phyloP scores from a whole-genome alignment of 2,329 filamentous ascomycete species.

The Fusarium sp. region DNA sequence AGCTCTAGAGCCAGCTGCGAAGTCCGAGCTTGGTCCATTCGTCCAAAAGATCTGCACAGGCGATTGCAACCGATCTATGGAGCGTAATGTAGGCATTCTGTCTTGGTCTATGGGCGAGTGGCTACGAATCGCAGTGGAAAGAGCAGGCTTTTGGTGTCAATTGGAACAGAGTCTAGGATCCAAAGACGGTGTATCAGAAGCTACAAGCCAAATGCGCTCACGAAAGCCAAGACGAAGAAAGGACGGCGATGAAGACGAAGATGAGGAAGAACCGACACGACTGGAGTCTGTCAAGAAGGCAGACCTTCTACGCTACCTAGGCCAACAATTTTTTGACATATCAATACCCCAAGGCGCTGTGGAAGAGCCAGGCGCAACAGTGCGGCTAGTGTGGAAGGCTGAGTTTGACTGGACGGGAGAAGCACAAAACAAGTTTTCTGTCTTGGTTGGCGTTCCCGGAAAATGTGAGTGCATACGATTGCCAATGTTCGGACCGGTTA shows the following conservation, averaged over 20 bases:
- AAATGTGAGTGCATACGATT: slow-evolving; percentile 69
- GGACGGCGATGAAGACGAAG: slow-evolving; percentile 43
- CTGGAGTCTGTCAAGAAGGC: slow-evolving; percentile 45
- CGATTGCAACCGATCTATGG: slow-evolving; percentile 61
- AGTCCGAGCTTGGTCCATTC: slow-evolving; percentile 70
- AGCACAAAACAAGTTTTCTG: slow-evolving; percentile 70
- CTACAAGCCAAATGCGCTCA: slow-evolving; percentile 45
- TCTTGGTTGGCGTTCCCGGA: slow-evolving; percentile 70
- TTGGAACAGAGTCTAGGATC: slow-evolving; percentile 64
- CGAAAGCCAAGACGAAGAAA: slow-evolving; percentile 45
- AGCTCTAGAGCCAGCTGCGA: slow-evolving; percentile 70
- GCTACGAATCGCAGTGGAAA: slow-evolving; percentile 71
- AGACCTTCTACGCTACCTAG: slow-evolving; percentile 69
- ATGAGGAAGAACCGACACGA: slow-evolving; percentile 22
- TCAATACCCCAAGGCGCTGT: slow-evolving; percentile 54
- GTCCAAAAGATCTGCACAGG: slow-evolving; percentile 60
- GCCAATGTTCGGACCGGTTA: slow-evolving; percentile 4
- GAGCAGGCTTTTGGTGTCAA: slow-evolving; percentile 74
- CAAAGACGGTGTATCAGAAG: slow-evolving; percentile 49
- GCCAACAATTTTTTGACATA: slow-evolving; percentile 65
- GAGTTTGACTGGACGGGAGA: slow-evolving; percentile 82
- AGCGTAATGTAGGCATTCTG: slow-evolving; percentile 71
- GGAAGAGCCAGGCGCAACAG: slow-evolving; percentile 55
- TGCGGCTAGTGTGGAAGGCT: slow-evolving; percentile 75
- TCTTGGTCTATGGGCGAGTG: slow-evolving; percentile 80